Conservation (phyloP, 2,329 filamentous ascomycete species). For the Aureobasidium sp. region DNA sequence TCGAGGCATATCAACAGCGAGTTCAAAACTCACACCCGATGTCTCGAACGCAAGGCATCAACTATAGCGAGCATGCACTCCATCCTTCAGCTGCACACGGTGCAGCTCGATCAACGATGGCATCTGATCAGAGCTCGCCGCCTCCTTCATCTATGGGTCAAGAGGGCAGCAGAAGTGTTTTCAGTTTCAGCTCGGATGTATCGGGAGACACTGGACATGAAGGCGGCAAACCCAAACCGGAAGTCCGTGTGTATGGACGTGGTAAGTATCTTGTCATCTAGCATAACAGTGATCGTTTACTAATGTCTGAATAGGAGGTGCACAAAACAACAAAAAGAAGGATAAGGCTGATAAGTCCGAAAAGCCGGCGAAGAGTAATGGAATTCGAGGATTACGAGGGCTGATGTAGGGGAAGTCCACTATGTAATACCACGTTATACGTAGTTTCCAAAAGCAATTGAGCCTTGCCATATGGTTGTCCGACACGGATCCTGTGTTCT, state of each 20-base stretch:
- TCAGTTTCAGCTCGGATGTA: constrained; percentile 26
- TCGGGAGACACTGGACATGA: constrained; percentile 23
- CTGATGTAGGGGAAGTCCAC: not conserved
- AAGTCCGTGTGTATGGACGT: constrained; percentile 45
- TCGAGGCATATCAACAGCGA: constrained; percentile 4
- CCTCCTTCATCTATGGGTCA: constrained; percentile 18
- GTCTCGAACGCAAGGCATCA: not conserved
- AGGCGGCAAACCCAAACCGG: constrained; percentile 39
- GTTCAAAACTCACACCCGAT: not conserved
- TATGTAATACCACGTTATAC: not conserved
- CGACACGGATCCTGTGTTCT: not conserved
- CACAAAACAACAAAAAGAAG: constrained; percentile 45
- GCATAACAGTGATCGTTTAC: constrained; percentile 13
- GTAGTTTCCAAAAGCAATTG: not conserved
- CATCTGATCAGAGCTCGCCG: constrained; percentile 4
- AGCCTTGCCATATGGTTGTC: no score
- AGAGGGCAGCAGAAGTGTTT: constrained; percentile 31
- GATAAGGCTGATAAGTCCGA: constrained; percentile 24
- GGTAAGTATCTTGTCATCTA: constrained; percentile 27
- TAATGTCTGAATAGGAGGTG: constrained; percentile 33
- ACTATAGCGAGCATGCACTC: not conserved
- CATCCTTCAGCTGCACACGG: not conserved
- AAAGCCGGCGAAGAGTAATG: not conserved
- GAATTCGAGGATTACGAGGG: constrained; percentile 7
- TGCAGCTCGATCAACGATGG: not conserved